Evolutionary conservation across 306 rosid genomes (phyloP), one percentile per base, ranked within the genome.

Genomic region (Abrus precatorius): DNA sequence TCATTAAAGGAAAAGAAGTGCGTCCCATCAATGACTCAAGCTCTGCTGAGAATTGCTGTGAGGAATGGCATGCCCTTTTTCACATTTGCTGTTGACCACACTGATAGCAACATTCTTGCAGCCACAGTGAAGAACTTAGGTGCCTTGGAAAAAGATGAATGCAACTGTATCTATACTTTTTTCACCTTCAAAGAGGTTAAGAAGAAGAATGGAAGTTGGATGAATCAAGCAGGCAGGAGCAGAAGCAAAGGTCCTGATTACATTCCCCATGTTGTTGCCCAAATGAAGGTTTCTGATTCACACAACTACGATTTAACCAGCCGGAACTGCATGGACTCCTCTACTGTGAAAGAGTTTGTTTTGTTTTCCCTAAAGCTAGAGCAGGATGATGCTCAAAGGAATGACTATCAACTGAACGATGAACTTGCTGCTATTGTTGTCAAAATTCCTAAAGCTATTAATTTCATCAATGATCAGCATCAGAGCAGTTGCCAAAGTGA

Each of bases 361-460:
- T 67, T 96, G 78, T 87, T 90, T 57, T 92, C 99, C 3, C 92
- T 89, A 81, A 92, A 89, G 80, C 76, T 66, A 59, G 89, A 61
- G 71, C 93, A 85, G 72, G 85, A 81, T 75, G 90, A 86, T 82
- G 81, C 82, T 34, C 87, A 85, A 85, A 84, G 75, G 84, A 72
- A 88, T 70, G 94, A 84, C 34, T 91, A 92, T 82, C 90, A 79
- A 83, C 94, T 96, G 87, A 81, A 86, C 52, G 88, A 93, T 59
- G 98, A 96, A 84, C 97, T 96, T 83, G 97, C 97, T 62, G 99
- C 99, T 34, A 71, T 90, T 82, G 83, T 90, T 79, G 84, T 93
- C 85, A 95, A 88, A 81, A 82, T 87, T 71, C 92, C 94, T 2
- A 76, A 84, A 64, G 80, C 80, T 63, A 27, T 47, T 72, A 77